Evolutionary conservation across 306 rosid species (phyloP).

Genomic region (Castanea crenata): DNA sequence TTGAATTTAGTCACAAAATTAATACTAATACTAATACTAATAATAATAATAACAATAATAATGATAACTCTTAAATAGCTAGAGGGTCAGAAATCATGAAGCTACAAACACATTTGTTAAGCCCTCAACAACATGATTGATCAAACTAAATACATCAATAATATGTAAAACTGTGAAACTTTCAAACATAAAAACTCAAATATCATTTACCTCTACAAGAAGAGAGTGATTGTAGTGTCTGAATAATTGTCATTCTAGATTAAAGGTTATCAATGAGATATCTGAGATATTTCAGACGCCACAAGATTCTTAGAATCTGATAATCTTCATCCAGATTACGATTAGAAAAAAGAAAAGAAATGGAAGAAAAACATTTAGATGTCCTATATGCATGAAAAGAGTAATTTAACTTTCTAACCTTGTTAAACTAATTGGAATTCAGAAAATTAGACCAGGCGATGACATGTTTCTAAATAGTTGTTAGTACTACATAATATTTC

Average conservation of each 20-base stretch:
- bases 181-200: not conserved
- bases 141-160: not conserved
- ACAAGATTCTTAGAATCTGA: not conserved
- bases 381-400: not conserved
- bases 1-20: too few species aligned
- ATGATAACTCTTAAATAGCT: not conserved
- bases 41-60: not conserved
- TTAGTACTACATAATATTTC: not conserved
- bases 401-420: not conserved
- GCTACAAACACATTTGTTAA: not conserved
- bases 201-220: not conserved
- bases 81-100: not conserved
- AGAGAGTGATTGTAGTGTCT: not conserved
- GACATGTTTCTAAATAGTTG: not conserved
- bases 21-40: too few species aligned
- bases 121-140: not conserved
- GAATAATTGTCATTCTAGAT: not conserved
- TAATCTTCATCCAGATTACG: not conserved
- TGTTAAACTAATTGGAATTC: not conserved
- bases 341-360: not conserved
- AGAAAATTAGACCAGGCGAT: not conserved
- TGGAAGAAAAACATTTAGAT: not conserved
- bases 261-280: not conserved
- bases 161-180: not conserved
- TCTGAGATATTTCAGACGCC: not conserved